Evolutionary conservation across 1,139 yeast species (phyloP), one percentile per base, ranked within the genome.

Genomic region (Candida tunisiensis): DNA sequence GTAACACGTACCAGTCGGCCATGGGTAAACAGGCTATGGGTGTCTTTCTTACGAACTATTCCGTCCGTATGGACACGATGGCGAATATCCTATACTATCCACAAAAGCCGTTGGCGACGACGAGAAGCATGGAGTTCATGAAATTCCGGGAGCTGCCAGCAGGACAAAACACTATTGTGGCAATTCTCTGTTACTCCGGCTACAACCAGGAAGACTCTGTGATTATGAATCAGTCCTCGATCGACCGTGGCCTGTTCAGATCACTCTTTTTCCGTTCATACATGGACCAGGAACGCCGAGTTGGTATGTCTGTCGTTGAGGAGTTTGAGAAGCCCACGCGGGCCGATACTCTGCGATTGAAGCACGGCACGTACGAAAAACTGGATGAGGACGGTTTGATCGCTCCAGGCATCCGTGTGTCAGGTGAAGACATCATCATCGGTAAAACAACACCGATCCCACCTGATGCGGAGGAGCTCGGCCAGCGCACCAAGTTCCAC

Each of bases 1-100:
- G 98, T 73, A 88, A 88, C 53, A 88, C 98, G 5, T 88, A 88
- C 57, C 98, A 88, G 61, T 83, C 94, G 49, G 98, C 98, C 38
- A 88, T 88, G 98, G 98, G 98, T 71, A 88, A 88, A 57, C 99
- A 88, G 60, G 99, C 99, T 34, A 88, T 88, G 98, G 99, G 99
- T 50, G 98, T 91, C n/a, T 85, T 82, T 55, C 65, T 88, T 47
- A 88, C 98, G 4, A 88, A 88, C 49, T 91, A 88, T 51, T 69
- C 78, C 31, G 94, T 85, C 28, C 80, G 99, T 60, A 88, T 88
- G 98, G 99, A 88, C 56, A 88, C 98, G 3, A 88, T 91, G 98
- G 95, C 98, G 10, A 88, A 88, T 45, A 85, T 88, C 45, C 65
- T 88, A 40, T 91, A 91, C 50, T 88, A 88, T 47, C 99, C 99